Evolutionary conservation across 768 basidiomycete species (phyloP).

Genomic region (Serendipita sp.): DNA sequence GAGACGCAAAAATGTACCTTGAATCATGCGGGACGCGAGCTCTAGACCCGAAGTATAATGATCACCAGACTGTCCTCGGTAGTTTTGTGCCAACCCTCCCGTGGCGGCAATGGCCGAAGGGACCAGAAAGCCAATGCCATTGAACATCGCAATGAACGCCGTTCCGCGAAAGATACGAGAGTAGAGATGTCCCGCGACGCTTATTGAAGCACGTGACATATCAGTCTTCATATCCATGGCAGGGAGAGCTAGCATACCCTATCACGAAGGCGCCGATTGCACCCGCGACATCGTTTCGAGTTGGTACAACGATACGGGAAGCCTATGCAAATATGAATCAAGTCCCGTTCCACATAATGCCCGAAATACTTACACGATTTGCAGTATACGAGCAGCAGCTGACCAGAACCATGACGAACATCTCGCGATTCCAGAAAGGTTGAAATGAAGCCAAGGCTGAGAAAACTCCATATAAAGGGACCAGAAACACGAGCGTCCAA

Average conservation of each 20-base stretch:
- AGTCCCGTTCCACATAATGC: no score
- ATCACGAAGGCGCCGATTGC: constrained; percentile 79
- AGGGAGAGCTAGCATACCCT: constrained; percentile 20
- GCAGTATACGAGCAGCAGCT: constrained; percentile 51
- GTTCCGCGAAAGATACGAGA: constrained; percentile 71
- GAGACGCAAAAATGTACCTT: not conserved
- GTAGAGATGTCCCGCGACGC: constrained; percentile 57
- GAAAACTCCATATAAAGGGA: constrained; percentile 54
- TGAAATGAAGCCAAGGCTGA: constrained; percentile 66
- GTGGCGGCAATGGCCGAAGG: constrained; percentile 67
- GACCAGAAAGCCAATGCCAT: constrained; percentile 72
- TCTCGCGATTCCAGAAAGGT: constrained; percentile 50
- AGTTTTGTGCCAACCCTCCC: constrained; percentile 48
- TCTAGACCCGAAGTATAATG: constrained; percentile 2
- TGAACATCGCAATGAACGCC: constrained; percentile 82
- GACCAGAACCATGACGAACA: constrained; percentile 72
- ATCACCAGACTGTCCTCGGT: constrained; percentile 5
- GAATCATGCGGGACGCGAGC: not conserved
- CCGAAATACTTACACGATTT: constrained; percentile 40
- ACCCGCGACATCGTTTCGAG: constrained; percentile 51
- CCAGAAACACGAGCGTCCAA: constrained; percentile 61
- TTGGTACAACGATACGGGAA: not conserved
- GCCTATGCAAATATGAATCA: not conserved
- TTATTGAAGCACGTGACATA: not conserved
- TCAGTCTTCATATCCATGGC: not conserved